Percentiles rank a stretch among this genome's conserved stretches.
Evolutionary conservation across 2,329 filamentous ascomycete species (phyloP).

Genomic region (Blastomyces emzantsi): DNA sequence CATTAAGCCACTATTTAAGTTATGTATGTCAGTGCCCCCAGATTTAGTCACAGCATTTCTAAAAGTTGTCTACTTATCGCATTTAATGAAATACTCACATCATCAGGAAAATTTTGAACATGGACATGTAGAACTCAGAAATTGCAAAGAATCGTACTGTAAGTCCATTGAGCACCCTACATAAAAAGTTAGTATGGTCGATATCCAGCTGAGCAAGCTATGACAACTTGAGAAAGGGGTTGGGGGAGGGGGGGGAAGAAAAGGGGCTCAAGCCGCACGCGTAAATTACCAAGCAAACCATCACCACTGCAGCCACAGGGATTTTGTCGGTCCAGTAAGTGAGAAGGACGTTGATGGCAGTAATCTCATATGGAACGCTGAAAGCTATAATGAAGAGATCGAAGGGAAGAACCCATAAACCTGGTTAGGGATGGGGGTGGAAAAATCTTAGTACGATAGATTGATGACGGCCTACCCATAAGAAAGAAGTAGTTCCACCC

Average conservation of each 20-base stretch:
- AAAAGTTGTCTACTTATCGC: background rate
- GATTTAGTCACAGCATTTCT: background rate
- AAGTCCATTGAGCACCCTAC: slow-evolving; percentile 32
- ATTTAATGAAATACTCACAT: slow-evolving; percentile 9
- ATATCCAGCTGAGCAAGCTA: background rate
- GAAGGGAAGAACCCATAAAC: background rate
- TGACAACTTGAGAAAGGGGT: background rate
- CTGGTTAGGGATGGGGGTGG: background rate
- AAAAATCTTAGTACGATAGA: background rate
- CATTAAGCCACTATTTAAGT: slow-evolving; percentile 17
- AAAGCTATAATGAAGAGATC: slow-evolving; percentile 15
- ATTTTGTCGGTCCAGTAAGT: slow-evolving; percentile 34
- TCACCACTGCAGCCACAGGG: slow-evolving; percentile 31
- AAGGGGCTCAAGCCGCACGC: slow-evolving; percentile 19
- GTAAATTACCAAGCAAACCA: slow-evolving; percentile 33
- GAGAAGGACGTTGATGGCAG: slow-evolving; percentile 32
- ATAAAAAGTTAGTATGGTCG: background rate
- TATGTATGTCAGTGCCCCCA: background rate
- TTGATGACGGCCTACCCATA: slow-evolving; percentile 17
- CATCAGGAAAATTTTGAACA: slow-evolving; percentile 33
- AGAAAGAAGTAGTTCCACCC: slow-evolving; percentile 25
- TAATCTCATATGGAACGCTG: slow-evolving; percentile 31
- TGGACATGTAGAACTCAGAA: slow-evolving; percentile 41
- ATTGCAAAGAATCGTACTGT: slow-evolving; percentile 39
- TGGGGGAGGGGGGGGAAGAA: slow-evolving; percentile 33